Conservation (phyloP, 768 basidiomycete genomes). For the Russula griseocarnosa region DNA sequence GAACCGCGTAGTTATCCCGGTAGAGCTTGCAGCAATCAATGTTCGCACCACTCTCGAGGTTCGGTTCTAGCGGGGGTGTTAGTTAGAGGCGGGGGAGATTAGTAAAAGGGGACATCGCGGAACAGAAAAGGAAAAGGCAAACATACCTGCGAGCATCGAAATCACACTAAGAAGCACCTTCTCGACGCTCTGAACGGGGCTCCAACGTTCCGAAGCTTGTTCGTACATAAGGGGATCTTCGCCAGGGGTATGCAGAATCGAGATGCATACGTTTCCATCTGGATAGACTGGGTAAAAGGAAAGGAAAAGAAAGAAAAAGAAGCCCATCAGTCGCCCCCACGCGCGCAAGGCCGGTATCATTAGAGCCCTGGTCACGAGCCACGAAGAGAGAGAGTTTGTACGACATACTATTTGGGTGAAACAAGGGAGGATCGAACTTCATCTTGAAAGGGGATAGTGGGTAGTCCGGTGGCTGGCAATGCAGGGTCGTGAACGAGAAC, state of each 20-base stretch:
- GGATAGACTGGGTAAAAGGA: constrained; percentile 65
- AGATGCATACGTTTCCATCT: constrained; percentile 96
- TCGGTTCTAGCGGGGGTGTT: constrained; percentile 66
- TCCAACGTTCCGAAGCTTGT: constrained; percentile 94
- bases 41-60: constrained; percentile 95
- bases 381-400: not conserved
- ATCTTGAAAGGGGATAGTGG: constrained; percentile 99
- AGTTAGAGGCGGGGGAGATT: not conserved
- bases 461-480: constrained; percentile 77
- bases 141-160: constrained; percentile 90
- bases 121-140: not conserved
- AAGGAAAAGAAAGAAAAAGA: not conserved
- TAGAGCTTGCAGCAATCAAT: constrained; percentile 97
- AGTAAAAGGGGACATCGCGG: not conserved
- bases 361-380: not conserved
- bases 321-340: not conserved
- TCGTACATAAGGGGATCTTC: constrained; percentile 94
- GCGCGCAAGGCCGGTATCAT: not conserved
- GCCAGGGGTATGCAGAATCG: constrained; percentile 92
- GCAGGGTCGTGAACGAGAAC: constrained; percentile 4
- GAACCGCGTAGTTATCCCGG: constrained; percentile 70
- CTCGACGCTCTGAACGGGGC: constrained; percentile 97
- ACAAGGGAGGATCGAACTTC: constrained; percentile 95
- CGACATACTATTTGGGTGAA: constrained; percentile 92
- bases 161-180: constrained; percentile 95